These are phyloP conservation scores for Candida anglica DNA, from an alignment of 805 yeast genomes.

Conservation along the genomic window DNA sequence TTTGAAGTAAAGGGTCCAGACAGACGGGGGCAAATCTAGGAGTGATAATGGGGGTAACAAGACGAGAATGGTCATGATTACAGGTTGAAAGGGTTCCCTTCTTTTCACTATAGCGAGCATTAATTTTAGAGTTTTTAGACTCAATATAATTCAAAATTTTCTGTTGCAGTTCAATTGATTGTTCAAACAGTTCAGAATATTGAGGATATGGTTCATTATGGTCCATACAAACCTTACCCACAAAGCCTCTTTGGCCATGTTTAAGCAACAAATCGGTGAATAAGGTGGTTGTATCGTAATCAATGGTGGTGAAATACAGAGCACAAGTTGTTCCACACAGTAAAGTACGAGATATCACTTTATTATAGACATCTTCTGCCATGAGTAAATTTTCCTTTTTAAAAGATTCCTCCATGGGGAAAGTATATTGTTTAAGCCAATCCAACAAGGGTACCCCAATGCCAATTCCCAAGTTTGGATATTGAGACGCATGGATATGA, in stretches of 20 bases:
- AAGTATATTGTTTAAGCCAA: constrained; percentile 86
- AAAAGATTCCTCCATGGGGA: constrained; percentile 78
- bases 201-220: constrained; percentile 62
- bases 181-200: constrained; percentile 59
- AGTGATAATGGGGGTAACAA: constrained; percentile 73
- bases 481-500: constrained; percentile 44
- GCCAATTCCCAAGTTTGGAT: constrained; percentile 55
- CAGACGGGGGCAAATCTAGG: constrained; percentile 95
- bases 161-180: constrained; percentile 50
- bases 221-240: constrained; percentile 96
- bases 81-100: too few relatives aligned
- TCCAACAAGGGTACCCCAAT: constrained; percentile 81
- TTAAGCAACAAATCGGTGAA: constrained; percentile 68
- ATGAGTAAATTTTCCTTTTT: constrained; percentile 36
- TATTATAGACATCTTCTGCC: constrained; percentile 62
- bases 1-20: constrained; percentile 53
- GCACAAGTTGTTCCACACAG: constrained; percentile 88
- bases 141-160: constrained; percentile 38
- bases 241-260: constrained; percentile 79
- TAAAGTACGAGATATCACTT: constrained; percentile 68
- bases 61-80: constrained; percentile 38
- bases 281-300: constrained; percentile 66
- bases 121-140: too few relatives aligned
- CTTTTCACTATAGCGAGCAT: too few relatives aligned
- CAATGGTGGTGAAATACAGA: constrained; percentile 86